Base-by-base conservation (phyloP, 148 eudicot genomes). In the Pharnaceum exiguum region DNA sequence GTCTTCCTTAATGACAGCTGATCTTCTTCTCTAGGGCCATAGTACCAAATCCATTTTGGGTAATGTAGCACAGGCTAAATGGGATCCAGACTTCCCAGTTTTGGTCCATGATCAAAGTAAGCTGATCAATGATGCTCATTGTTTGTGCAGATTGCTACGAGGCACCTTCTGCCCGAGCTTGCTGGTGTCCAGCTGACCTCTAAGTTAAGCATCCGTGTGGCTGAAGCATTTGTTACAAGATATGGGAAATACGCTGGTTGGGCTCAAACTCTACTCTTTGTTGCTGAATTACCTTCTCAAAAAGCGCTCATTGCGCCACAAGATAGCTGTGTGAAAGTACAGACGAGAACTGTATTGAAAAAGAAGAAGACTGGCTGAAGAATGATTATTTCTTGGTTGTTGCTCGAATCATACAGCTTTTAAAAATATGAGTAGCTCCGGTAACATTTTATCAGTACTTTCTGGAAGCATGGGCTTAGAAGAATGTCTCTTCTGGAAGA, bases 241-340 rank as follows among this genome's bases (percentile, higher is more conserved):
- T 93, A 93, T 56, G 98, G 98, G 38, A 88, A 85, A 62, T 93
- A 82, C 69, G 98, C 98, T 63, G 98, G 96, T 25, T 88, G 98
- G 98, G 98, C 95, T 13, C 98, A 93, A 60, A 88, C 98, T 5
- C 82, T 93, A 30, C 86, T 93, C 43, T 93, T 93, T 76, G 85
- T 93, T 54, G 91, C 98, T 7, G 96, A 93, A 67, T 69, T 93
- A 55, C 98, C 98, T 69, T 81, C 90, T 52, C 98, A 93, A 66
- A 93, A 72, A 79, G 77, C 75, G 1, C 75, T 81, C 24, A 58
- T 87, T 67, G 71, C 74, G 22, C 66, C 79, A 2, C 51, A 40
- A 47, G 38, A 51, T 49, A 42, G 36, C 22, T 36, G 33, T 25
- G 56, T 23, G 4, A 63, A 72, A 35, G 77, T 48, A 42, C 49